These are phyloP conservation scores for Leccinum longicurvipes DNA, from an alignment of 768 basidiomycete species.

Conservation along the genomic window DNA sequence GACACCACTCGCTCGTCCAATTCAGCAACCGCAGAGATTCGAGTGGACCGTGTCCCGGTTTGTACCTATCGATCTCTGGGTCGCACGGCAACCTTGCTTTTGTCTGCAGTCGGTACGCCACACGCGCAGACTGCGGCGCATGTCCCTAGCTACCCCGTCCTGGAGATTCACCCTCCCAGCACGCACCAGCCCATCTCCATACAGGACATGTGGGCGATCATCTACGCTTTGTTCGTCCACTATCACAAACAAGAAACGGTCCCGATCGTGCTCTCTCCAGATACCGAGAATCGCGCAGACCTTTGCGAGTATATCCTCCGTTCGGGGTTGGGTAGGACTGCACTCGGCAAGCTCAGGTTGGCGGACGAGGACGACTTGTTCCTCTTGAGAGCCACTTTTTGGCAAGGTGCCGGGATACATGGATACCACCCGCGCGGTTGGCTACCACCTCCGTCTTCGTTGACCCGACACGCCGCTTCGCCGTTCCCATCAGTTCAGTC, in stretches of 20 bases:
- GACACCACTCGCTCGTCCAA: not conserved
- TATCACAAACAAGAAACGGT: slow-evolving; percentile 40
- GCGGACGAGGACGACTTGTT: slow-evolving; percentile 30
- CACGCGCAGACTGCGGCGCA: slow-evolving; percentile 18
- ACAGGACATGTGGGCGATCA: slow-evolving; percentile 38
- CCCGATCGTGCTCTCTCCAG: slow-evolving; percentile 34
- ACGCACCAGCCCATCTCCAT: slow-evolving; percentile 20
- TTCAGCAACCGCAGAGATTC: not conserved
- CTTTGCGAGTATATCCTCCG: slow-evolving; percentile 36
- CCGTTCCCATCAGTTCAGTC: slow-evolving; percentile 37
- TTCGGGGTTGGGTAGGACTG: slow-evolving; percentile 34
- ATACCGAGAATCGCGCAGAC: slow-evolving; percentile 30
- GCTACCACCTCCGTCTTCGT: slow-evolving; percentile 32
- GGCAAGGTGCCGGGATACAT: slow-evolving; percentile 47
- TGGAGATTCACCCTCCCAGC: slow-evolving; percentile 9
- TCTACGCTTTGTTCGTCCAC: slow-evolving; percentile 41
- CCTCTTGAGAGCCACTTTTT: slow-evolving; percentile 43
- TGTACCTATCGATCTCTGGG: slow-evolving; percentile 14
- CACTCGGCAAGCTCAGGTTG: slow-evolving; percentile 1
- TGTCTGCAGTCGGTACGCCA: slow-evolving; percentile 21
- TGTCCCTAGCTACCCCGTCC: slow-evolving; percentile 19
- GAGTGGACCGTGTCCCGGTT: slow-evolving; percentile 6
- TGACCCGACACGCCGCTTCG: slow-evolving; percentile 16
- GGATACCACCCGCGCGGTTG: slow-evolving; percentile 31
- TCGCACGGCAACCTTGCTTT: slow-evolving; percentile 6